These are phyloP conservation scores for Hypoxylon sp. DNA, from an alignment of 2,329 filamentous ascomycete species.

Conservation along the genomic window DNA sequence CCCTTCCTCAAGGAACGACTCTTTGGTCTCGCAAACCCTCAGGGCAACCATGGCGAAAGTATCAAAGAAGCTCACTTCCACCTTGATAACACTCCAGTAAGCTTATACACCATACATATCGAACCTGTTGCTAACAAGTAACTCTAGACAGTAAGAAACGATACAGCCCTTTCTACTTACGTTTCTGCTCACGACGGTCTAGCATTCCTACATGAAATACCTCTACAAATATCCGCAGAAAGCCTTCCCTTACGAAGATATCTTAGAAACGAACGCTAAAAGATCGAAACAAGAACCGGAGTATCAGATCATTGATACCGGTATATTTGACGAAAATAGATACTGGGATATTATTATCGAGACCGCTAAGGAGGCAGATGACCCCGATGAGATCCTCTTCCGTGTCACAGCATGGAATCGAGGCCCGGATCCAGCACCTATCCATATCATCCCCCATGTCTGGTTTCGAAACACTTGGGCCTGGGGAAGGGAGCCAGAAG, in stretches of 20 bases:
- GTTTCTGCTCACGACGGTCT: conserved; percentile 42
- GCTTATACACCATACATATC: conserved; percentile 45
- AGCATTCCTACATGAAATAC: conserved; percentile 99
- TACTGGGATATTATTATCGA: conserved; percentile 99
- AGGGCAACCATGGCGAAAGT: conserved; percentile 97
- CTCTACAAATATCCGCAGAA: conserved; percentile 97
- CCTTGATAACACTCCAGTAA: conserved; percentile 88
- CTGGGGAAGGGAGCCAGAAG: conserved; percentile 84
- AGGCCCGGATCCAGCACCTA: conserved; percentile 87
- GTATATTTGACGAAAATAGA: conserved; percentile 86
- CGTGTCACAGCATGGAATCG: conserved; percentile 97
- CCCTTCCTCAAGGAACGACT: conserved; percentile 95
- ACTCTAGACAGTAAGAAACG: conserved; percentile 61
- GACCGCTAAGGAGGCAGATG: conserved; percentile 92
- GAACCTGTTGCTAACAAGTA: conserved; percentile 46
- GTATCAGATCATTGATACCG: conserved; percentile 93
- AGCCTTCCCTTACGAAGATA: conserved; percentile 91
- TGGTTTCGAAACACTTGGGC: conserved; percentile 99
- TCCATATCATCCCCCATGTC: conserved; percentile 94
- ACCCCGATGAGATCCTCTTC: conserved; percentile 92
- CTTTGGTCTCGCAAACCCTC: conserved; percentile 94
- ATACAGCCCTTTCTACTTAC: conserved; percentile 17
- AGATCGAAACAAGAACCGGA: conserved; percentile 84
- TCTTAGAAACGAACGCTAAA: conserved; percentile 85
- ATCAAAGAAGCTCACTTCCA: conserved; percentile 98